These are phyloP conservation scores for Chrysophaeum taylorii DNA, from an alignment of 352 stramenopile species.

Conservation along the genomic window DNA sequence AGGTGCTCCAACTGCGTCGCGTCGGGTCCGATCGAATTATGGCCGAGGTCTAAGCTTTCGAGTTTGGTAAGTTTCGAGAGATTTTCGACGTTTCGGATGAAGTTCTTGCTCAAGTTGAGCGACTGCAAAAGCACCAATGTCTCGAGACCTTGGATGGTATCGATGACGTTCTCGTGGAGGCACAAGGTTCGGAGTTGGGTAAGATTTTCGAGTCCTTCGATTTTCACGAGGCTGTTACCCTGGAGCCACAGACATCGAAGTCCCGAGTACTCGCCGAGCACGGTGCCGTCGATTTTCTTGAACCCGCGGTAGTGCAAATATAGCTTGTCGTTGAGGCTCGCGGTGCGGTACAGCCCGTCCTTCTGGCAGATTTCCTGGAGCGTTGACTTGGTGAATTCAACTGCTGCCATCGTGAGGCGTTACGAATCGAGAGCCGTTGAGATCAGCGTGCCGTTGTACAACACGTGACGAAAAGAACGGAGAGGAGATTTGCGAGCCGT, in stretches of 20 bases:
- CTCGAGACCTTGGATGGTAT: constrained; percentile 66
- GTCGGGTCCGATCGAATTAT: constrained; percentile 81
- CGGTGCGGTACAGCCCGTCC: constrained; percentile 73
- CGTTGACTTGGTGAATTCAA: constrained; percentile 71
- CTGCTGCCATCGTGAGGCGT: no score
- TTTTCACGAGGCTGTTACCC: constrained; percentile 63
- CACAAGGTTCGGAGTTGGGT: constrained; percentile 75
- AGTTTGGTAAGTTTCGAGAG: constrained; percentile 41
- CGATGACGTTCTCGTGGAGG: constrained; percentile 86
- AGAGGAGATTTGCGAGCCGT: no score
- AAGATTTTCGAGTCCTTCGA: constrained; percentile 73
- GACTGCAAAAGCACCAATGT: constrained; percentile 19
- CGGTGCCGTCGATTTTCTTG: constrained; percentile 66
- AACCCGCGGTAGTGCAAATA: constrained; percentile 94
- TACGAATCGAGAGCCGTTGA: no score
- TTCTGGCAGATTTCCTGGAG: constrained; percentile 76
- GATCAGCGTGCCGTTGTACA: no score
- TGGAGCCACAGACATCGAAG: constrained; percentile 75
- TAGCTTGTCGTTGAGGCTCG: constrained; percentile 83
- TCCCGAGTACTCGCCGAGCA: constrained; percentile 79
- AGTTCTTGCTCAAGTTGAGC: not conserved
- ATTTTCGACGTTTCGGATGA: constrained; percentile 30
- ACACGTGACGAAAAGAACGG: no score
- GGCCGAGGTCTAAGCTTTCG: constrained; percentile 77
- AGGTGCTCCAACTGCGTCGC: constrained; percentile 54